phyloP scores from a whole-genome alignment of 495 filamentous ascomycete genomes.

The Penicillium ochrochloron region DNA sequence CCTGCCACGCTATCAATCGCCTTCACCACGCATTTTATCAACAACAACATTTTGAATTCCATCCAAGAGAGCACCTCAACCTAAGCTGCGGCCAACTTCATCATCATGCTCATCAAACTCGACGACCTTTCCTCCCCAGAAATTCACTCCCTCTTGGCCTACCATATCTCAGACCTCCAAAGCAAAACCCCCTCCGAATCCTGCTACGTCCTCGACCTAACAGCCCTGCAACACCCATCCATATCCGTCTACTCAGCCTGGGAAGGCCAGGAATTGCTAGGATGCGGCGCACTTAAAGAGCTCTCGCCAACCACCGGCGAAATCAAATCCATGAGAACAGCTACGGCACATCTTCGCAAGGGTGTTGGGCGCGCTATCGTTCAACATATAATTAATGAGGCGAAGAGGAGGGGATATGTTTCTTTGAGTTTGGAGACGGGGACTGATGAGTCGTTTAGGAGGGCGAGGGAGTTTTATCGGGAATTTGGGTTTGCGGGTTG shows the following conservation, averaged over 20 bases:
- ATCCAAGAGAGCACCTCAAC: background rate
- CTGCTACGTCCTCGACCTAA: constrained; percentile 6
- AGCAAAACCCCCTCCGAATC: background rate
- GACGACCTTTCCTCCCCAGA: background rate
- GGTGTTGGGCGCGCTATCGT: background rate
- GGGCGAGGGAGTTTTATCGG: background rate
- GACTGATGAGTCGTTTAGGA: background rate
- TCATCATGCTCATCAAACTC: background rate
- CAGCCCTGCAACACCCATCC: background rate
- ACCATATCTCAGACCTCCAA: background rate
- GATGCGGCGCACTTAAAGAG: background rate
- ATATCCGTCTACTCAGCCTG: constrained; percentile 4
- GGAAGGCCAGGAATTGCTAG: background rate
- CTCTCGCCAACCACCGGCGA: background rate
- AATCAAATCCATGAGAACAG: constrained; percentile 1
- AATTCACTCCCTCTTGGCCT: background rate
- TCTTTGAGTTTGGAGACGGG: background rate
- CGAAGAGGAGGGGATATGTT: background rate
- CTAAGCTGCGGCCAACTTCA: background rate
- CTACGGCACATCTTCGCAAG: background rate
- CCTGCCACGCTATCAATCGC: background rate
- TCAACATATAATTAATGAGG: background rate
- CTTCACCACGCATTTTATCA: background rate
- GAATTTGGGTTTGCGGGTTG: background rate
- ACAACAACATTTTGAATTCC: background rate